A percentile compares a stretch with the other conserved stretches of the same genome.
Conservation (phyloP, 768 basidiomycete genomes). For the Trametes meyenii region DNA sequence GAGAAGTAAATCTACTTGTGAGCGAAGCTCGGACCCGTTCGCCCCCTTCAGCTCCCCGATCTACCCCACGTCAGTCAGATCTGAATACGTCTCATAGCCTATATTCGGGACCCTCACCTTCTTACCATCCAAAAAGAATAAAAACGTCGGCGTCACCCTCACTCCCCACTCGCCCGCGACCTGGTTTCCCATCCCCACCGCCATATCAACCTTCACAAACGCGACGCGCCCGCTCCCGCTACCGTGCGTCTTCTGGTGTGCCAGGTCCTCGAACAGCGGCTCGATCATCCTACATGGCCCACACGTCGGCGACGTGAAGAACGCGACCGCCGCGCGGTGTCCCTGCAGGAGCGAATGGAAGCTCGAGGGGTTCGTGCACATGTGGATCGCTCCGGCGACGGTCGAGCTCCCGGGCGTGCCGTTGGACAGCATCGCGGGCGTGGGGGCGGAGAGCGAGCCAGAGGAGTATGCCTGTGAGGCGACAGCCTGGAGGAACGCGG, state of each 20-base stretch:
- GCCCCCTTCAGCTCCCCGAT: conserved; percentile 73
- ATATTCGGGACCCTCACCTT: conserved; percentile 48
- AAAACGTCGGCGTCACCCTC: conserved; percentile 83
- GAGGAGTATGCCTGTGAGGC: conserved; percentile 49
- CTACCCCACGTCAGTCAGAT: conserved; percentile 39
- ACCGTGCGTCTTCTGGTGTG: conserved; percentile 55
- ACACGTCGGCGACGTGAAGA: conserved; percentile 81
- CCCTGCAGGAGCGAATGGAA: conserved; percentile 65
- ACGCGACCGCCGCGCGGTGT: conserved; percentile 74
- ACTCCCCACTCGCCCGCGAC: conserved; percentile 69
- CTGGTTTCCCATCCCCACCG: conserved; percentile 60
- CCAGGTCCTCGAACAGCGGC: conserved; percentile 79
- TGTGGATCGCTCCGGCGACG: conserved; percentile 64
- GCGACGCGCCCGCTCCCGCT: conserved; percentile 49
- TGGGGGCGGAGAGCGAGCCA: conserved; percentile 24
- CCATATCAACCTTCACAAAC: conserved; percentile 86
- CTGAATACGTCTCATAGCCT: background rate
- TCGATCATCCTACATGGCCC: conserved; percentile 83
- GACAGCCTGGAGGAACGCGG: conserved; percentile 60
- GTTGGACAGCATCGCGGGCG: conserved; percentile 25
- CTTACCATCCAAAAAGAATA: conserved; percentile 79
- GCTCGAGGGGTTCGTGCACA: conserved; percentile 73
- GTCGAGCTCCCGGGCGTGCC: conserved; percentile 47
- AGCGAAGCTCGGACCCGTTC: conserved; percentile 65
- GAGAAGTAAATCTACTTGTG: conserved; percentile 74